Base-by-base conservation (phyloP, 306 rosid species). In the Glycine soja region DNA sequence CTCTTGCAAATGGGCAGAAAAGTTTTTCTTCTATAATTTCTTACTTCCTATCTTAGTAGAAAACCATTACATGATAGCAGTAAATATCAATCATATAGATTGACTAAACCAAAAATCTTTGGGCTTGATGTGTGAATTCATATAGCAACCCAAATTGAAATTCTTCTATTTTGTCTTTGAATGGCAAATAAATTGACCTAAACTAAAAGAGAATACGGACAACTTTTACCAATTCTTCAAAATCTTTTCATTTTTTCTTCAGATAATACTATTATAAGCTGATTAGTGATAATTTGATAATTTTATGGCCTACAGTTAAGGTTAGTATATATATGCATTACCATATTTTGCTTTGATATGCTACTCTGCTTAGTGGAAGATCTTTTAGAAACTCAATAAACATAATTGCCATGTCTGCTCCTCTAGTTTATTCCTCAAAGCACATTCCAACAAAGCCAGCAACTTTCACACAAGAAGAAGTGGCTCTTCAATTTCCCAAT, bases 371-470 rank as follows among this genome's bases (percentile, higher is more conserved):
- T n/a, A n/a, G n/a, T n/a, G n/a, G n/a, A n/a, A n/a, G n/a, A n/a
- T n/a, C n/a, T n/a, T n/a, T n/a, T n/a, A n/a, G n/a, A n/a, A n/a
- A n/a, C n/a, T n/a, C n/a, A n/a, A n/a, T n/a, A n/a, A n/a, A n/a
- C n/a, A n/a, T n/a, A n/a, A n/a, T n/a, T n/a, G n/a, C n/a, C n/a
- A n/a, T n/a, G n/a, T n/a, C n/a, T n/a, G n/a, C n/a, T n/a, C n/a
- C n/a, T n/a, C n/a, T n/a, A 8, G 88, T 87, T 83, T 85, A 88
- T 90, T 80, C 97, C 77, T 86, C 92, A 46, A 86, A 85, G 83
- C 76, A 85, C 40, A 48, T 68, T 77, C 97, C 86, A 71, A 76
- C 88, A 36, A 93, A 86, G 80, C 87, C 90, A 75, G 82, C 87
- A 61, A 74, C 80, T 19, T 51, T 77, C 72, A 34, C 82, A 16